Conservation (phyloP, 352 stramenopile genomes). For the Pythium coloratum region DNA sequence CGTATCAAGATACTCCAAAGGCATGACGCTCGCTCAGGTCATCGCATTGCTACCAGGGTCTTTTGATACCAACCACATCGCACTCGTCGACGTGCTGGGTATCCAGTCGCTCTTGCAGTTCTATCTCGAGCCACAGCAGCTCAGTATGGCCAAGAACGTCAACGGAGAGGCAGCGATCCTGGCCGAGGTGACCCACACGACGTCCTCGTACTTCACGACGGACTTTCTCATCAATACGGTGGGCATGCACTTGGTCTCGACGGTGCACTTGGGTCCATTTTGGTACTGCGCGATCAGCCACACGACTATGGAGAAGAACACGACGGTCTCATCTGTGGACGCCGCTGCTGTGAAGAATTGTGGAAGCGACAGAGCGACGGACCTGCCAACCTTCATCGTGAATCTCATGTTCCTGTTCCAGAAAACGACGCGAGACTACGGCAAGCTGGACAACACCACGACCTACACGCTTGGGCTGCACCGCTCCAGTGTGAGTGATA, state of each 20-base stretch:
- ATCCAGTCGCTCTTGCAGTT: slow-evolving; percentile 25
- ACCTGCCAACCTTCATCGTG: slow-evolving; percentile 34
- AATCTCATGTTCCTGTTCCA: slow-evolving; percentile 51
- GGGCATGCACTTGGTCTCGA: slow-evolving; percentile 36
- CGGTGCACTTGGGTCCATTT: slow-evolving; percentile 40
- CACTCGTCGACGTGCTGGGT: slow-evolving; percentile 34
- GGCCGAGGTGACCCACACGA: slow-evolving; percentile 39
- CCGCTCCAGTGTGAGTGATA: slow-evolving; percentile 17
- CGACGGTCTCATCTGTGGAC: slow-evolving; percentile 30
- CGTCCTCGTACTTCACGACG: slow-evolving; percentile 31
- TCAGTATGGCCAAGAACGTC: slow-evolving; percentile 39
- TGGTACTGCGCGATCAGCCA: slow-evolving; percentile 46
- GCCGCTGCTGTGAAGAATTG: slow-evolving; percentile 27
- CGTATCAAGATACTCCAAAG: slow-evolving; percentile 1
- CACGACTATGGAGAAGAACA: slow-evolving; percentile 39
- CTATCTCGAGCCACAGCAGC: slow-evolving; percentile 33
- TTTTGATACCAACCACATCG: slow-evolving; percentile 26
- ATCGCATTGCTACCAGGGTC: slow-evolving; percentile 28
- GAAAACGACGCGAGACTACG: slow-evolving; percentile 37
- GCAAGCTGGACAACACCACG: slow-evolving; percentile 43
- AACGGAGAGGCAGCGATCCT: slow-evolving; percentile 40
- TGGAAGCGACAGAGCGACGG: slow-evolving; percentile 16
- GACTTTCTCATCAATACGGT: slow-evolving; percentile 37
- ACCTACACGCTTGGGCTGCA: slow-evolving; percentile 34
- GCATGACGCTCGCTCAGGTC: slow-evolving; percentile 29